Evolutionary conservation across 305 asterid species (phyloP).

Genomic region (Ilex paraguariensis): DNA sequence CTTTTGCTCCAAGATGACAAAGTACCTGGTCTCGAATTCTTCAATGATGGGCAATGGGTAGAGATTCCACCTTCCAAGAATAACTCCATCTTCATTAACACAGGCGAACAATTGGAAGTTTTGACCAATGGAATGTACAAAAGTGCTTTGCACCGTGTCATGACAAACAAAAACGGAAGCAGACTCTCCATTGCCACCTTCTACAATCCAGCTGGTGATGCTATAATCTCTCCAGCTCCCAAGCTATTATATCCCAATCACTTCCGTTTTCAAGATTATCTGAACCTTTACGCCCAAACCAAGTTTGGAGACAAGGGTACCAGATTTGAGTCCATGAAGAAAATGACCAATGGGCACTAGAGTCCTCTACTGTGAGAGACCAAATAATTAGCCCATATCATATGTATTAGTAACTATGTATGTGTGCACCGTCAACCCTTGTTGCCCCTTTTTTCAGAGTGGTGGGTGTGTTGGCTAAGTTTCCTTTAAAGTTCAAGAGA

Average conservation of each 20-base stretch:
- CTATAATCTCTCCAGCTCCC: conserved; percentile 65
- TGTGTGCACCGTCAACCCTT: background rate
- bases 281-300: conserved; percentile 34
- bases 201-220: conserved; percentile 78
- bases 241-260: conserved; percentile 48
- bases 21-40: conserved; percentile 81
- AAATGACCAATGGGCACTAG: conserved; percentile 3
- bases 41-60: conserved; percentile 76
- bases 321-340: no score
- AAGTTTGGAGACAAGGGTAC: no score
- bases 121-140: conserved; percentile 72
- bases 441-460: background rate
- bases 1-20: conserved; percentile 83
- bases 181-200: conserved; percentile 85
- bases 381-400: background rate
- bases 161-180: conserved; percentile 64
- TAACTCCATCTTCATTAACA: conserved; percentile 63
- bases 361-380: conserved; percentile 10
- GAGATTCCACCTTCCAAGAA: conserved; percentile 80
- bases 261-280: conserved; percentile 55
- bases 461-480: background rate
- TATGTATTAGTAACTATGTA: background rate
- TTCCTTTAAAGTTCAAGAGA: conserved; percentile 19
- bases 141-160: conserved; percentile 71
- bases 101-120: conserved; percentile 75